Percentiles rank a stretch among this genome's conserved stretches.
These are phyloP conservation scores for Amphibolis antarctica DNA, from an alignment of 106 monocot species.

Conservation along the genomic window DNA sequence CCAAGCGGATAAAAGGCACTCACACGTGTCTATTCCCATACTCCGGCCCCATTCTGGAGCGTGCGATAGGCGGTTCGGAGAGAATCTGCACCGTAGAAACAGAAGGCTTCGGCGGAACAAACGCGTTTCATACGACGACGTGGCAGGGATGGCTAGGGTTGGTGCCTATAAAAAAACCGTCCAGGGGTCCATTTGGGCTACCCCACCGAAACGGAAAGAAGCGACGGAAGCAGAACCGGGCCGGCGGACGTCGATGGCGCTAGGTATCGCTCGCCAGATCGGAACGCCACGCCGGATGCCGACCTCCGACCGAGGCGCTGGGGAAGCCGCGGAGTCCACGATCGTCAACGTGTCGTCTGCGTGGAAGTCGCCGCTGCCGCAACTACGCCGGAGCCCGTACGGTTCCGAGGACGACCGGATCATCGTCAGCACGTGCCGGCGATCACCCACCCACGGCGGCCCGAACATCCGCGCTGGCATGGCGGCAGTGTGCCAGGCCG, in stretches of 20 bases:
- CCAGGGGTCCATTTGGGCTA: no score
- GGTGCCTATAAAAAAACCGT: no score
- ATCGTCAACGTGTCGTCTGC: neutral
- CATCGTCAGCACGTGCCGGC: constrained; percentile 31
- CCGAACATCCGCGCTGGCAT: constrained; percentile 7
- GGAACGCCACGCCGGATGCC: constrained; percentile 20
- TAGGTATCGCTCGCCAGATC: constrained; percentile 33
- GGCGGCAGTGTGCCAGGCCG: constrained; percentile 34
- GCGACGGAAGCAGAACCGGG: neutral
- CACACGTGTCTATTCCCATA: no score
- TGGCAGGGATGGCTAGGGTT: no score
- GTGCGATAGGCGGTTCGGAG: no score
- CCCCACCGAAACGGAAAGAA: no score
- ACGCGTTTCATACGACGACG: no score
- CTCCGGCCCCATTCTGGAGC: no score
- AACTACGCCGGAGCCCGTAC: constrained; percentile 9
- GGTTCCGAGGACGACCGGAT: constrained; percentile 7
- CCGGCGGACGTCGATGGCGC: constrained; percentile 15
- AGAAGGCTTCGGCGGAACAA: no score
- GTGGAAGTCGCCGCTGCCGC: constrained; percentile 9
- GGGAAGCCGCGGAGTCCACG: neutral
- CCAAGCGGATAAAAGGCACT: no score
- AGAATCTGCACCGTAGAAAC: no score
- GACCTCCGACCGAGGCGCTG: neutral
- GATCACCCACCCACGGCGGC: constrained; percentile 12